These are phyloP conservation scores for Yamadazyma dushanensis DNA, from an alignment of 1,139 yeast species.

Conservation along the genomic window DNA sequence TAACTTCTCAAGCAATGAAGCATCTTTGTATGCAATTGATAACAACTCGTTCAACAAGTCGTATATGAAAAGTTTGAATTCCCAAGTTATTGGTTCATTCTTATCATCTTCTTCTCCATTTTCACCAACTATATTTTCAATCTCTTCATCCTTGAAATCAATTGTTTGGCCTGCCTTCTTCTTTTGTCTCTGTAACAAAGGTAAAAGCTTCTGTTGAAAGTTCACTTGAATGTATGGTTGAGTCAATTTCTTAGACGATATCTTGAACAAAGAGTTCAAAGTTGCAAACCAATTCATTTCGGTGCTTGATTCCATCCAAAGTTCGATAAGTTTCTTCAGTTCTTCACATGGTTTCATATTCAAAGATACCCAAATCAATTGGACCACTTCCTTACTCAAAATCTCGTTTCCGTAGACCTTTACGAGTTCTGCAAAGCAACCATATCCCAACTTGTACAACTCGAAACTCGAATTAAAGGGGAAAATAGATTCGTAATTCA, in stretches of 20 bases:
- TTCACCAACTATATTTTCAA: conserved; percentile 42
- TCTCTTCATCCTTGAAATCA: conserved; percentile 47
- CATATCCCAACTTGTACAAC: conserved; percentile 38
- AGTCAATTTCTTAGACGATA: conserved; percentile 39
- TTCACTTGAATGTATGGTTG: conserved; percentile 40
- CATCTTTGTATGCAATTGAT: conserved; percentile 38
- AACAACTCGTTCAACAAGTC: conserved; percentile 57
- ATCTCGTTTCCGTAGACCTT: conserved; percentile 38
- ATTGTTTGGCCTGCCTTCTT: conserved; percentile 32
- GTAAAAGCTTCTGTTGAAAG: conserved; percentile 43
- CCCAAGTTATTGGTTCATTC: conserved; percentile 70
- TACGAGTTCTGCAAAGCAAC: conserved; percentile 40
- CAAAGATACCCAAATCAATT: conserved; percentile 46
- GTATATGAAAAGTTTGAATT: conserved; percentile 62
- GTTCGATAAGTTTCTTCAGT: conserved; percentile 31
- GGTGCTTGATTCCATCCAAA: conserved; percentile 43
- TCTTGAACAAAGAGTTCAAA: conserved; percentile 37
- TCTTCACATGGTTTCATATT: conserved; percentile 41
- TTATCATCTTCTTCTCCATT: conserved; percentile 30
- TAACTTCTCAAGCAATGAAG: conserved; percentile 41
- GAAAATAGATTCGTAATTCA: conserved; percentile 35
- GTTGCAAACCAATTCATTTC: conserved; percentile 44
- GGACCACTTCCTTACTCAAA: conserved; percentile 36
- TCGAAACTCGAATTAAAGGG: conserved; percentile 41
- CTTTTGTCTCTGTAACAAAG: conserved; percentile 46